A percentile compares a stretch with the other conserved stretches of the same genome.
These are phyloP conservation scores for Avena insularis DNA, from an alignment of 176 grass and related monocot species.

Conservation along the genomic window DNA sequence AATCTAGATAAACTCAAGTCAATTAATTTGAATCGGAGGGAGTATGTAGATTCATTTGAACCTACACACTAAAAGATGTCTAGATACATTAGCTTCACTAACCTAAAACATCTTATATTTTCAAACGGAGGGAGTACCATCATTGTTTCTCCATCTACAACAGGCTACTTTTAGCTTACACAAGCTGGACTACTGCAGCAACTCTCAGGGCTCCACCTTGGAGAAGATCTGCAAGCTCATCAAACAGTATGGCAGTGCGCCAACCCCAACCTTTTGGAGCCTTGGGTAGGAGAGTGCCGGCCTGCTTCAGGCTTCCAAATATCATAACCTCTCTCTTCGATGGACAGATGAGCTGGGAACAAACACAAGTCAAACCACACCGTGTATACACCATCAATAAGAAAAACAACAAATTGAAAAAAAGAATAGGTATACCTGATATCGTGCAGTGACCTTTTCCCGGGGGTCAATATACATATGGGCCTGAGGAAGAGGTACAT, in stretches of 20 bases:
- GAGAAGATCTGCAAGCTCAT: conserved; percentile 88
- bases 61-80: too few species aligned
- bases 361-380: neutral
- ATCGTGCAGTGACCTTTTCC: conserved; percentile 95
- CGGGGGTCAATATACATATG: conserved; percentile 83
- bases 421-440: conserved; percentile 61
- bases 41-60: too few species aligned
- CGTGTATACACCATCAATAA: neutral
- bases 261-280: conserved; percentile 98
- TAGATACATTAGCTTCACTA: too few species aligned
- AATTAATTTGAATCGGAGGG: too few species aligned
- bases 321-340: conserved; percentile 93
- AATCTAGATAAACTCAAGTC: too few species aligned
- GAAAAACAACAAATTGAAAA: neutral
- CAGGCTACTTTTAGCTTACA: conserved; percentile 38
- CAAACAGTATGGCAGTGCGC: conserved; percentile 93
- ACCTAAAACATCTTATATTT: too few species aligned
- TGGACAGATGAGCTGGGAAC: conserved; percentile 87
- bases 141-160: neutral
- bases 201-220: conserved; percentile 83
- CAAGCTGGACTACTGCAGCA: conserved; percentile 85
- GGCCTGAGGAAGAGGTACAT: conserved; percentile 53
- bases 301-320: conserved; percentile 93
- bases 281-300: conserved; percentile 90
- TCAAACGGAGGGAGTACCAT: too few species aligned